Percentiles rank a stretch among this genome's conserved stretches.
phyloP scores from a whole-genome alignment of 2,329 filamentous ascomycete genomes.

The Scytalidium sp. region DNA sequence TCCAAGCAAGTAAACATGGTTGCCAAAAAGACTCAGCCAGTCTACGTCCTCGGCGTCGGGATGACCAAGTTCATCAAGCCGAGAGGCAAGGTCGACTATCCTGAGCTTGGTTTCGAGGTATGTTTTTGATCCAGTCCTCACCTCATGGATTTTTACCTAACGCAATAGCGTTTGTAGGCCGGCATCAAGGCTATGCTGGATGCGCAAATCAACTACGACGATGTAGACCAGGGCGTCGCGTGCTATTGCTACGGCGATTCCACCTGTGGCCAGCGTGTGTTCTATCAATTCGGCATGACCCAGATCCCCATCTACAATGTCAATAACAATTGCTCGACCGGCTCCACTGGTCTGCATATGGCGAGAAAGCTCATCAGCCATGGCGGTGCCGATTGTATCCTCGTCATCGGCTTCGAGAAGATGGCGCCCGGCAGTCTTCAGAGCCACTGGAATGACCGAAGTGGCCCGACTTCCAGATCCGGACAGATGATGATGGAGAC shows the following conservation, averaged over 20 bases:
- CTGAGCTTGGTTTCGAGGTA: constrained; percentile 28
- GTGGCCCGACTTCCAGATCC: constrained; percentile 73
- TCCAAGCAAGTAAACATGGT: background rate
- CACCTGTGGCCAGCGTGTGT: constrained; percentile 92
- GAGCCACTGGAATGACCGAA: constrained; percentile 79
- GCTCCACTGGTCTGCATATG: constrained; percentile 86
- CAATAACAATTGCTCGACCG: constrained; percentile 98
- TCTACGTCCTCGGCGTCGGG: constrained; percentile 23
- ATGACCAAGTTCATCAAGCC: constrained; percentile 28
- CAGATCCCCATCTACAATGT: constrained; percentile 96
- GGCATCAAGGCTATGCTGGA: constrained; percentile 80
- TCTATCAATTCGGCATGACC: constrained; percentile 99
- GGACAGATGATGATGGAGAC: constrained; percentile 79
- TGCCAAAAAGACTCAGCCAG: background rate
- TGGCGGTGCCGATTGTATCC: constrained; percentile 80
- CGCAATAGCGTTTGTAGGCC: constrained; percentile 87
- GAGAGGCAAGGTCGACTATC: constrained; percentile 28
- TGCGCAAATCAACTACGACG: constrained; percentile 92
- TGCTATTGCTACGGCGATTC: constrained; percentile 98
- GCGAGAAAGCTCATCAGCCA: constrained; percentile 75
- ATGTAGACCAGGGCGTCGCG: constrained; percentile 91
- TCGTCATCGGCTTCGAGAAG: constrained; percentile 97
- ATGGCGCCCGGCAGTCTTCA: constrained; percentile 92
- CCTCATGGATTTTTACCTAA: too few species aligned
- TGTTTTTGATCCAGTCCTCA: too few species aligned